Evolutionary conservation across 352 stramenopile species (phyloP).

Genomic region (Globisporangium nunn): DNA sequence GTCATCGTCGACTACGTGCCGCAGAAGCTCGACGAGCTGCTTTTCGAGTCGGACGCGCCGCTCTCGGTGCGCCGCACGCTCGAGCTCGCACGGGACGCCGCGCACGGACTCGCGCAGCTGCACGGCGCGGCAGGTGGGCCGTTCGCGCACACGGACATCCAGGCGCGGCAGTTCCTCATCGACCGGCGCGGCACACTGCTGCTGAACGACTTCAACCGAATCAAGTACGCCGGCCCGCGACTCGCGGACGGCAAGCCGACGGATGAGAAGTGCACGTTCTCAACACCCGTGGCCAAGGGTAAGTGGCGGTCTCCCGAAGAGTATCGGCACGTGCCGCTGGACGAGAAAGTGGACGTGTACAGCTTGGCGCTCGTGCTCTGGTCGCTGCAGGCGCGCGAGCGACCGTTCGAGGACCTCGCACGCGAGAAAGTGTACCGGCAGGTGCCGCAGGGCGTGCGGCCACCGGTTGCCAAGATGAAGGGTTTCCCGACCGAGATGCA

Average conservation of each 20-base stretch:
- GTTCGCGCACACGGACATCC: conserved; percentile 76
- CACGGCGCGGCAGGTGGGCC: conserved; percentile 55
- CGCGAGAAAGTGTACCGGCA: conserved; percentile 48
- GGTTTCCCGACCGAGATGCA: conserved; percentile 63
- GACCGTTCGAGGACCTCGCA: conserved; percentile 34
- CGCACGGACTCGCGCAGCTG: conserved; percentile 53
- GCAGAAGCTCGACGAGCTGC: conserved; percentile 44
- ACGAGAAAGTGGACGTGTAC: conserved; percentile 67
- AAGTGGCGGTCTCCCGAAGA: conserved; percentile 78
- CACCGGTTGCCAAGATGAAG: conserved; percentile 35
- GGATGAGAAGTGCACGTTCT: conserved; percentile 48
- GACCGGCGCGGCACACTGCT: conserved; percentile 39
- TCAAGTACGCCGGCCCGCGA: conserved; percentile 57
- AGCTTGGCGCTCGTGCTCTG: conserved; percentile 66
- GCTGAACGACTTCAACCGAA: conserved; percentile 80
- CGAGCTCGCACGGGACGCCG: conserved; percentile 42
- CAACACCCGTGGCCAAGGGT: conserved; percentile 59
- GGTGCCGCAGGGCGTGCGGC: conserved; percentile 39
- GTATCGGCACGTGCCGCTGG: conserved; percentile 32
- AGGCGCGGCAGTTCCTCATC: conserved; percentile 77
- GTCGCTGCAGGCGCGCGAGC: conserved; percentile 39
- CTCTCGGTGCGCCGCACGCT: conserved; percentile 43
- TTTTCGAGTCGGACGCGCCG: conserved; percentile 38
- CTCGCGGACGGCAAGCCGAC: conserved; percentile 25
- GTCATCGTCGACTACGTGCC: conserved; percentile 74